Evolutionary conservation across 2,329 filamentous ascomycete genomes (phyloP).

Genomic region (Dendrostoma leiphaemia): DNA sequence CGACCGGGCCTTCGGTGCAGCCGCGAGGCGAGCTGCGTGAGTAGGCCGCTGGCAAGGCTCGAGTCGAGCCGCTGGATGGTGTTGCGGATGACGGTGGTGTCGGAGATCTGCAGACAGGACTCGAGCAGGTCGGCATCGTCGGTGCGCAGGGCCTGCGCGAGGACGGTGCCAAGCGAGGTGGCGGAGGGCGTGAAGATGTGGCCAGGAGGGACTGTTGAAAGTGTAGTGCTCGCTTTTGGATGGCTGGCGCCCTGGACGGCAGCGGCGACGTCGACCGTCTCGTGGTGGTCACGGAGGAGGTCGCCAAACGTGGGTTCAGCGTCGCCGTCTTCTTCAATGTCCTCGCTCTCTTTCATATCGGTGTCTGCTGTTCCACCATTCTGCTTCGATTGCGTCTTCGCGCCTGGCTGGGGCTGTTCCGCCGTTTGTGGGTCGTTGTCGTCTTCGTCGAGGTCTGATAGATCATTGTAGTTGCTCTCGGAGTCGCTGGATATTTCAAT

Average conservation of each 20-base stretch:
- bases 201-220: conserved; percentile 37
- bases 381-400: conserved; percentile 6
- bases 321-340: conserved; percentile 33
- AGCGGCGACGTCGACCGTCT: conserved; percentile 73
- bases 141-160: conserved; percentile 87
- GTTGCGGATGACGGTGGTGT: conserved; percentile 73
- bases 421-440: conserved; percentile 32
- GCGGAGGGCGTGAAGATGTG: conserved; percentile 63
- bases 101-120: conserved; percentile 81
- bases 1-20: conserved; percentile 85
- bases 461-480: conserved; percentile 44
- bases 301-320: conserved; percentile 80
- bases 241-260: conserved; percentile 45
- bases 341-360: conserved; percentile 29
- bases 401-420: conserved; percentile 23
- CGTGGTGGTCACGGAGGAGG: conserved; percentile 68
- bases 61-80: conserved; percentile 92
- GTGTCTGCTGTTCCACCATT: conserved; percentile 6
- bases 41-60: conserved; percentile 71
- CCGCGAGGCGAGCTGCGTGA: conserved; percentile 82
- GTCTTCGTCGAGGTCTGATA: conserved; percentile 34
- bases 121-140: conserved; percentile 89
- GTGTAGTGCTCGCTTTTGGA: conserved; percentile 26
- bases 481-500: conserved; percentile 60
- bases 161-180: conserved; percentile 85